Base-by-base conservation (phyloP, 2,329 filamentous ascomycete species). In the Paecilomyces niveus region DNA sequence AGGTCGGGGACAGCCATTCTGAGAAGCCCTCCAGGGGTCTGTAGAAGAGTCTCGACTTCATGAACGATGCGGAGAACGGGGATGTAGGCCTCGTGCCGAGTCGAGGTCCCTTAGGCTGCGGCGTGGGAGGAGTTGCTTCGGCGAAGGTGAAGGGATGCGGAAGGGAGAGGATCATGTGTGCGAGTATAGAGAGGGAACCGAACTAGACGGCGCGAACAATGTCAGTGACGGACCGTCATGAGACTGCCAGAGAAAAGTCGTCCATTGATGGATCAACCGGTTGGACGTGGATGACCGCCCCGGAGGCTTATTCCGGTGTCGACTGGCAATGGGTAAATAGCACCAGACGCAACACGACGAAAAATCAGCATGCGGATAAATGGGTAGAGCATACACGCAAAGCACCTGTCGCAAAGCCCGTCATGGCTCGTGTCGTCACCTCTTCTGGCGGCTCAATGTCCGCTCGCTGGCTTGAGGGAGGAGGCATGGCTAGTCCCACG, bases 11-110 rank as follows among this genome's bases (percentile, higher is more conserved):
- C 56, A 81, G 71, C 65, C 78, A 78, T 24, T 73, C 70, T 0
- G 79, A 81, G 65, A 83, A 79, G 0, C 75, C 77, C 57, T 80
- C 78, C 5, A 82, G 64, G 2, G 77, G 75, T 29, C 70, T 67
- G 63, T 76, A 71, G 61, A 74, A 68, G 6, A 73, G 60, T 29
- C 65, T 67, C 10, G 70, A 69, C 29, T 68, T 69, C 15, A 73
- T 60, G 50, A 65, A 67, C 5, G 70, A 64, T 18, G 67, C 65
- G 31, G 69, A 72, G 54, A 72, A 70, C 1, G 60, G 63, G 1
- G 68, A 69, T 3, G 62, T 62, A 63, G 10, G 63, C 62, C 13
- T 50, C 9, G 10, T 22, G 55, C 61, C 62, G 32, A 64, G 59
- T 55, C 58, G 66, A 11, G 62, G 57, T 15, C n/a, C 39, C n/a